Evolutionary conservation across 352 stramenopile species (phyloP).

Genomic region (Halophytophthora polymorphica): DNA sequence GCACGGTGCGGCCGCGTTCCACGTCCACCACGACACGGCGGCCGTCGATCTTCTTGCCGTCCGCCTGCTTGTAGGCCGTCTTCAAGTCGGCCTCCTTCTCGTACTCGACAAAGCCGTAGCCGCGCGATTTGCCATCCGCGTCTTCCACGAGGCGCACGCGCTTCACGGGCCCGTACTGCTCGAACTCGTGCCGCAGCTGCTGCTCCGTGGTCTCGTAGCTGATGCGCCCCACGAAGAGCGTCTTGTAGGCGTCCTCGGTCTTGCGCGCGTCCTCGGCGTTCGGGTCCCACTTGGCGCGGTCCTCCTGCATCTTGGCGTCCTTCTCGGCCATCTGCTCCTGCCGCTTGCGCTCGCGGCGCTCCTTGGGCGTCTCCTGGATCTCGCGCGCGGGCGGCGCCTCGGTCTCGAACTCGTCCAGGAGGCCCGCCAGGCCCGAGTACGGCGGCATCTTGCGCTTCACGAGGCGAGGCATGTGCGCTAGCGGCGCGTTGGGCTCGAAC

Average conservation of each 20-base stretch:
- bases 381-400: slow-evolving; percentile 50
- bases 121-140: slow-evolving; percentile 87
- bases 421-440: slow-evolving; percentile 55
- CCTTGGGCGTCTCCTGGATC: slow-evolving; percentile 75
- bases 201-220: slow-evolving; percentile 98
- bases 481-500: slow-evolving; percentile 76
- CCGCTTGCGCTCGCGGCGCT: slow-evolving; percentile 58
- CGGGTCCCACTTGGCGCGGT: slow-evolving; percentile 69
- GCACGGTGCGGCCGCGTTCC: slow-evolving; percentile 96
- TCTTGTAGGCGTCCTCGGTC: slow-evolving; percentile 95
- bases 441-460: slow-evolving; percentile 87
- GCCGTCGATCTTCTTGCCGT: slow-evolving; percentile 96
- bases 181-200: slow-evolving; percentile 96
- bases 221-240: slow-evolving; percentile 96
- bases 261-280: slow-evolving; percentile 59
- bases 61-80: slow-evolving; percentile 90
- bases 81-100: slow-evolving; percentile 97
- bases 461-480: slow-evolving; percentile 67
- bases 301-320: slow-evolving; percentile 64
- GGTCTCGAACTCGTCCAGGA: slow-evolving; percentile 53
- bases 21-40: slow-evolving; percentile 97
- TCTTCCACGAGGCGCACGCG: slow-evolving; percentile 89
- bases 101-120: slow-evolving; percentile 99
- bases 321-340: slow-evolving; percentile 55
- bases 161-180: slow-evolving; percentile 92